Conservation (phyloP, 495 filamentous ascomycete species). For the Podospora sp. region DNA sequence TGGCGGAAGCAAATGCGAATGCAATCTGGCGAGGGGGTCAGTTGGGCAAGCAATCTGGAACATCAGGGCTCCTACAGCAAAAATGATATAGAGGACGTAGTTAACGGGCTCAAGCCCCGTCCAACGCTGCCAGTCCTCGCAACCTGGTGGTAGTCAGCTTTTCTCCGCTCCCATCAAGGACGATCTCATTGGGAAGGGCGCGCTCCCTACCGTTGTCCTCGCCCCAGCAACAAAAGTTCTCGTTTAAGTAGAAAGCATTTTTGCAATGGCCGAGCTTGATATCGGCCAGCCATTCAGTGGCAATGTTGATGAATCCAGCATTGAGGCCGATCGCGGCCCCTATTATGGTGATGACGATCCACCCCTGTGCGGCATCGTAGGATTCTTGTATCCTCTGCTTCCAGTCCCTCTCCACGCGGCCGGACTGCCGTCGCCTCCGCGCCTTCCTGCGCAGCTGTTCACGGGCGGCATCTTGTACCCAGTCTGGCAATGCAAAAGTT, state of each 20-base stretch:
- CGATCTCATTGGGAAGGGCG: not conserved
- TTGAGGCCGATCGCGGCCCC: slow-evolving; percentile 91
- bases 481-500: slow-evolving; percentile 56
- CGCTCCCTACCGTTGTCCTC: slow-evolving; percentile 73
- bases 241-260: slow-evolving; percentile 95
- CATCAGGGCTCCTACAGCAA: slow-evolving; percentile 64
- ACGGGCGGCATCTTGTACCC: slow-evolving; percentile 95
- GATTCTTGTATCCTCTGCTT: slow-evolving; percentile 78
- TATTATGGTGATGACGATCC: slow-evolving; percentile 96
- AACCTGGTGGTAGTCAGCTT: slow-evolving; percentile 59
- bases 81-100: slow-evolving; percentile 86
- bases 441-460: slow-evolving; percentile 82
- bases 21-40: slow-evolving; percentile 55
- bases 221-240: slow-evolving; percentile 98
- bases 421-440: slow-evolving; percentile 69
- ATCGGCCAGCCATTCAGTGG: slow-evolving; percentile 96
- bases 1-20: slow-evolving; percentile 81
- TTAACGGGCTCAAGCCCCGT: slow-evolving; percentile 76
- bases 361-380: slow-evolving; percentile 95
- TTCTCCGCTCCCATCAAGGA: not conserved
- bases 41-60: not conserved
- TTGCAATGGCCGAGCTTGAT: slow-evolving; percentile 93
- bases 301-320: slow-evolving; percentile 90
- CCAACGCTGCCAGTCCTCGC: slow-evolving; percentile 89
- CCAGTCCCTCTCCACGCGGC: slow-evolving; percentile 83